Conservation (phyloP, 345 rosid species). For the Rhizophora mangle region DNA sequence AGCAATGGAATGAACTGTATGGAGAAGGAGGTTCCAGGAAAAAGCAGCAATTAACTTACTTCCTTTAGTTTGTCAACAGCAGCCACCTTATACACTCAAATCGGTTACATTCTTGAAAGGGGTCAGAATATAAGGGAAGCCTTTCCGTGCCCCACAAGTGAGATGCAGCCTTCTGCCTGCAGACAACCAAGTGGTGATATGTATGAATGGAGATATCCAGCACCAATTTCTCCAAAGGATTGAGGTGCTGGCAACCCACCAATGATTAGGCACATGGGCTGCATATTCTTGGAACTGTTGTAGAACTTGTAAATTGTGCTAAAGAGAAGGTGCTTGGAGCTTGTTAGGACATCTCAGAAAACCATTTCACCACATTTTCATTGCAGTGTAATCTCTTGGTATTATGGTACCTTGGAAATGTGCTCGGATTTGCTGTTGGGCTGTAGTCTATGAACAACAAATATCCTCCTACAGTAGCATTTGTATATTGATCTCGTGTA, state of each 20-base stretch:
- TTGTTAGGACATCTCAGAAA: not conserved
- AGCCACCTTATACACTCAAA: constrained; percentile 2
- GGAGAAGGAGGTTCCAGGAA: constrained; percentile 97
- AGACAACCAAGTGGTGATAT: not conserved
- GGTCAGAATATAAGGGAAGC: not conserved
- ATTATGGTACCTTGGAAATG: constrained; percentile 19
- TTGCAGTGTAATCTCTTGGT: constrained; percentile 6
- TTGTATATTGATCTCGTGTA: constrained; percentile 20
- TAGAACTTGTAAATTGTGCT: constrained; percentile 9
- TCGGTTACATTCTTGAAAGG: not conserved
- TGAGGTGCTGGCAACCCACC: not conserved
- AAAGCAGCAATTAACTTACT: constrained; percentile 74
- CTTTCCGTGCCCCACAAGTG: not conserved
- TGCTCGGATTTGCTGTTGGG: not conserved
- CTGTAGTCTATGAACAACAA: constrained; percentile 1
- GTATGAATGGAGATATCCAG: constrained; percentile 2
- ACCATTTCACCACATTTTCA: constrained; percentile 6
- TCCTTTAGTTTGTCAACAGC: constrained; percentile 45
- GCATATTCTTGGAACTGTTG: not conserved
- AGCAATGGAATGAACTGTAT: constrained; percentile 83
- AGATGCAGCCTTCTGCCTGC: not conserved
- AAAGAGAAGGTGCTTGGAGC: not conserved
- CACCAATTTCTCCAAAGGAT: not conserved
- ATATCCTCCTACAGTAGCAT: constrained; percentile 10
- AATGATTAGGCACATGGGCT: not conserved